Base-by-base conservation (phyloP, 352 stramenopile genomes). In the Globisporangium orthogonon region DNA sequence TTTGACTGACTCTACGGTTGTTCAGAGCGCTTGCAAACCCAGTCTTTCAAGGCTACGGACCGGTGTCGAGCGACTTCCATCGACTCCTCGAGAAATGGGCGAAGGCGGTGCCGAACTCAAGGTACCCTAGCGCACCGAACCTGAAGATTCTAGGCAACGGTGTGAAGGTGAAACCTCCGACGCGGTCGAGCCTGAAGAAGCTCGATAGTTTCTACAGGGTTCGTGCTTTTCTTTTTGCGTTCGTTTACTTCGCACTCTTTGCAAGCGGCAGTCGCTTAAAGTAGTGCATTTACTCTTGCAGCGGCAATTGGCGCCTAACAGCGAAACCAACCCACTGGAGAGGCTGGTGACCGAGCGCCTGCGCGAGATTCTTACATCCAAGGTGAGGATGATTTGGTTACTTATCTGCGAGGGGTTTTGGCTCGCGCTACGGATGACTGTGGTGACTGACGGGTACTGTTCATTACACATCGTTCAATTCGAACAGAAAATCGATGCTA, bases 51-150 rank as follows among this genome's bases (percentile, higher is more conserved):
- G 83, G 83, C 2, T 78, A 69, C 35, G 83, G 83, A 1, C 79
- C 83, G n/a, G 59, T 73, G 5, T 86, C 68, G 30, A 52, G 59
- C 0, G 80, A 92, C 7, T 81, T 83, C 37, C 70, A 78, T 50
- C 74, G 80, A 15, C 60, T 86, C 14, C 60, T 92, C 7, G 78
- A 89, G 31, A 88, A 89, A 56, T 92, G 83, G 83, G 73, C 78
- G 15, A 71, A 60, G 23, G 67, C 60, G 15, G 57, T 64, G 29
- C 57, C 67, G 7, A 50, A 55, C 30, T 62, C 63, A 29, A 79
- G 75, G 39, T 59, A 60, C 53, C 48, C 40, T 4, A 39, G 65
- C 45, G 48, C 52, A 9, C 58, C 70, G 13, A 89, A 84, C 40
- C 44, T 68, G 13, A 89, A 86, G 54, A 15, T 86, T 2, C 73